These are phyloP conservation scores for Leptodontidium sp. DNA, from an alignment of 2,329 filamentous ascomycete species.

Conservation along the genomic window DNA sequence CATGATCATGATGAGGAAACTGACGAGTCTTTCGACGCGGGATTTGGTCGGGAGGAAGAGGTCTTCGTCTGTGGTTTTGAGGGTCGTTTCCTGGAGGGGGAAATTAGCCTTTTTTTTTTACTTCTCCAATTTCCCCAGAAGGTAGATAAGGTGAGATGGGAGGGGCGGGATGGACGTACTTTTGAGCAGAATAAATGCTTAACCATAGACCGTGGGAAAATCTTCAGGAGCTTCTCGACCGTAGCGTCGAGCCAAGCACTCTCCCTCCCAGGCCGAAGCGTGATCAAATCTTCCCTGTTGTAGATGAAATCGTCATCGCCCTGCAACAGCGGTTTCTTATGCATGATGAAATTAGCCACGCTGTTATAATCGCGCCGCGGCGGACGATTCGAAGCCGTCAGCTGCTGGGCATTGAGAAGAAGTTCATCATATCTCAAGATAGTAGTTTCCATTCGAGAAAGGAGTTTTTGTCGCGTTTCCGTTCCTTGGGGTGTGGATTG, in stretches of 20 bases:
- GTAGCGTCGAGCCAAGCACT: constrained; percentile 50
- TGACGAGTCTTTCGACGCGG: constrained; percentile 26
- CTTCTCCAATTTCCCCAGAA: too few species aligned
- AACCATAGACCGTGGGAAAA: constrained; percentile 27
- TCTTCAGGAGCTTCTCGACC: constrained; percentile 44
- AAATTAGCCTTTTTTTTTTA: background rate
- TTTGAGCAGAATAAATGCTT: constrained; percentile 33
- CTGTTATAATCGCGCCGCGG: constrained; percentile 46
- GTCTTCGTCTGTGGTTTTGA: constrained; percentile 20
- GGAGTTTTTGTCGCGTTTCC: constrained; percentile 20
- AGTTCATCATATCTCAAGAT: constrained; percentile 26
- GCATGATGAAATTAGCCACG: constrained; percentile 42
- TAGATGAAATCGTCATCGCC: constrained; percentile 47
- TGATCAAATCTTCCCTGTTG: constrained; percentile 52
- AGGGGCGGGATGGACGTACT: background rate
- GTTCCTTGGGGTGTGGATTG: background rate
- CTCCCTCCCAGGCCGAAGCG: constrained; percentile 49
- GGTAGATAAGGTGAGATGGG: background rate
- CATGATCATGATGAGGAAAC: constrained; percentile 26
- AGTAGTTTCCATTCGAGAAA: constrained; percentile 15
- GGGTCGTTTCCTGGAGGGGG: background rate
- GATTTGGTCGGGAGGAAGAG: constrained; percentile 20
- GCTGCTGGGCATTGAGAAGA: constrained; percentile 28
- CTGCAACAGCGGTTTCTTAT: constrained; percentile 37
- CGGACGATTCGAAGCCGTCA: constrained; percentile 45